These are phyloP conservation scores for Cornus suecica DNA, from an alignment of 148 eudicot genomes.

Conservation along the genomic window DNA sequence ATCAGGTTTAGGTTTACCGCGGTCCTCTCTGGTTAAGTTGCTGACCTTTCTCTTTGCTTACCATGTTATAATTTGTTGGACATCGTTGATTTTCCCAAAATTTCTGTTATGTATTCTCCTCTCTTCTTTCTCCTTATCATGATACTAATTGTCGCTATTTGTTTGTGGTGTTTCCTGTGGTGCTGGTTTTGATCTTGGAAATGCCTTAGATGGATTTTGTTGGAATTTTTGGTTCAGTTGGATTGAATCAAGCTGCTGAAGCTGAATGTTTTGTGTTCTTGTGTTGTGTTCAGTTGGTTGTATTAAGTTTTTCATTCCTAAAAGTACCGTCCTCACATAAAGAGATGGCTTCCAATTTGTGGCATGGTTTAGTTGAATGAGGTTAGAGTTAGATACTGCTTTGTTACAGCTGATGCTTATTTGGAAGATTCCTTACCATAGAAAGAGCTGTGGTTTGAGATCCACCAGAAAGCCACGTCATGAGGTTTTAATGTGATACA, in stretches of 20 bases:
- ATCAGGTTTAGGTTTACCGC: background rate
- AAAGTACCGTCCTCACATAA: background rate
- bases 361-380: conserved; percentile 6
- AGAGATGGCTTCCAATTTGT: conserved; percentile 9
- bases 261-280: conserved; percentile 15
- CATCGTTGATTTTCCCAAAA: no score
- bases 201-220: conserved; percentile 18
- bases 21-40: background rate
- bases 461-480: background rate
- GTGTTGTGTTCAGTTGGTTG: conserved; percentile 15
- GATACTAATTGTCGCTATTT: conserved; percentile 12
- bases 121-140: conserved; percentile 8
- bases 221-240: conserved; percentile 11
- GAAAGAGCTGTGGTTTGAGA: background rate
- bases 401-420: conserved; percentile 2
- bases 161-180: conserved; percentile 8
- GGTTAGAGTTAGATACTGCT: background rate
- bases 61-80: background rate
- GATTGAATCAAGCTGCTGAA: conserved; percentile 11
- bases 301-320: conserved; percentile 10
- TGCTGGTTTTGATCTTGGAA: conserved; percentile 19
- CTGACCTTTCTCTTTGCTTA: background rate
- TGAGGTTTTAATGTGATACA: conserved; percentile 1
- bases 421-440: background rate
- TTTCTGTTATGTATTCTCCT: background rate